These are phyloP conservation scores for Phaseolus coccineus DNA, from an alignment of 331 rosid genomes.

Conservation along the genomic window DNA sequence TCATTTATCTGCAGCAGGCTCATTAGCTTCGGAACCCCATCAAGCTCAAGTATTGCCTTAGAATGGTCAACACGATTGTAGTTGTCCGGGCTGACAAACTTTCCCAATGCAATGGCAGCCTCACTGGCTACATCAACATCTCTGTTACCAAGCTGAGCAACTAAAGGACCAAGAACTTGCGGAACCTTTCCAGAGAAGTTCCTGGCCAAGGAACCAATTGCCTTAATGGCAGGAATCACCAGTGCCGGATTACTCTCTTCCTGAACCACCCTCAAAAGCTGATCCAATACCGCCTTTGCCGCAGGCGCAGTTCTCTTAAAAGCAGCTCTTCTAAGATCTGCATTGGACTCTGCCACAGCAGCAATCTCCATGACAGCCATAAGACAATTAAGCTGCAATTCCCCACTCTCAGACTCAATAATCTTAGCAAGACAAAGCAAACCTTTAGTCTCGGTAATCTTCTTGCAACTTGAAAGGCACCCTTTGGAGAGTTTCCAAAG, in stretches of 20 bases:
- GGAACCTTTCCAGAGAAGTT: constrained; percentile 64
- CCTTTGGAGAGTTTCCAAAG: constrained; percentile 79
- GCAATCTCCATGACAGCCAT: constrained; percentile 66
- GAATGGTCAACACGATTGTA: constrained; percentile 61
- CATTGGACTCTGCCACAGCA: constrained; percentile 54
- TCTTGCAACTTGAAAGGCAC: constrained; percentile 61
- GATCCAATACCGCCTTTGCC: constrained; percentile 60
- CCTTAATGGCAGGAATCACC: constrained; percentile 59
- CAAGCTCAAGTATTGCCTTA: constrained; percentile 57
- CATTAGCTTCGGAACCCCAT: constrained; percentile 56
- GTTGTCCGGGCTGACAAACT: constrained; percentile 59
- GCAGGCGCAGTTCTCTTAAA: constrained; percentile 55
- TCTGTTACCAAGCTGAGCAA: constrained; percentile 56
- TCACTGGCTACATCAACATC: constrained; percentile 56
- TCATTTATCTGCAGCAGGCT: constrained; percentile 45
- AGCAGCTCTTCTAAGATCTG: constrained; percentile 59
- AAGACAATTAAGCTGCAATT: constrained; percentile 60
- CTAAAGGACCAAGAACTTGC: constrained; percentile 57
- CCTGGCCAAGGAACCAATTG: constrained; percentile 61
- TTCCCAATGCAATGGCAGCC: constrained; percentile 54
- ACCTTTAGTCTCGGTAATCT: constrained; percentile 86
- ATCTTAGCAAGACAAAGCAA: constrained; percentile 87
- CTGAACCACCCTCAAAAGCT: constrained; percentile 54
- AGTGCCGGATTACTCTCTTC: constrained; percentile 37
- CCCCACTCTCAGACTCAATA: constrained; percentile 55